These are phyloP conservation scores for Globisporangium apiculatum DNA, from an alignment of 352 stramenopile genomes.

Conservation along the genomic window DNA sequence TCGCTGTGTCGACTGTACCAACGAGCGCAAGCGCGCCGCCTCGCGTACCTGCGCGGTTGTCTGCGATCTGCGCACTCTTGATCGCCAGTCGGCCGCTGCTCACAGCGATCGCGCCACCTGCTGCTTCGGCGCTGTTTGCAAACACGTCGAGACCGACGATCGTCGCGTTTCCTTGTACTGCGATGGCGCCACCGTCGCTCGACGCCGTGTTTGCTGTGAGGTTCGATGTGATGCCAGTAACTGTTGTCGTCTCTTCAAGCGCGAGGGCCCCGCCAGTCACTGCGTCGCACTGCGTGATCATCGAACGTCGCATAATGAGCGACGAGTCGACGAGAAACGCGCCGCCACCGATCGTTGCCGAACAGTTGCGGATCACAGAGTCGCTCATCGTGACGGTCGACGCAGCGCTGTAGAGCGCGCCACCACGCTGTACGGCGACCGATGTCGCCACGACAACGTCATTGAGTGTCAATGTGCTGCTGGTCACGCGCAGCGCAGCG, in stretches of 20 bases:
- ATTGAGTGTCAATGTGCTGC: slow-evolving; percentile 11
- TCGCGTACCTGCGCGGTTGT: slow-evolving; percentile 1
- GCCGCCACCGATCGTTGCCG: slow-evolving; percentile 18
- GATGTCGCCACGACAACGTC: slow-evolving; percentile 21
- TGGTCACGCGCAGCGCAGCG: slow-evolving; percentile 16
- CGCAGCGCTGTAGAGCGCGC: slow-evolving; percentile 19
- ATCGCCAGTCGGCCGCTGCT: not conserved
- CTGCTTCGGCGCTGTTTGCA: slow-evolving; percentile 1
- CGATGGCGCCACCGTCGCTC: slow-evolving; percentile 5
- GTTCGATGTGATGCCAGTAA: slow-evolving; percentile 7
- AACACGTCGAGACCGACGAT: not conserved
- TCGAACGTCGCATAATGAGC: slow-evolving; percentile 4
- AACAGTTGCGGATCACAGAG: slow-evolving; percentile 20
- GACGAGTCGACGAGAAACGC: slow-evolving; percentile 14
- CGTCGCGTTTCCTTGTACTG: not conserved
- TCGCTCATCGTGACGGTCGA: slow-evolving; percentile 15
- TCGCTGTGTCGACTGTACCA: not conserved
- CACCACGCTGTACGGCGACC: slow-evolving; percentile 17
- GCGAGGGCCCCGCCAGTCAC: slow-evolving; percentile 7
- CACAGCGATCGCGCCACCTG: slow-evolving; percentile 1
- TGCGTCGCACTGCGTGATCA: slow-evolving; percentile 6
- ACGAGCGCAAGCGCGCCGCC: slow-evolving; percentile 7
- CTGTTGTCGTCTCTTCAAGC: not conserved
- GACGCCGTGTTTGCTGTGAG: slow-evolving; percentile 9
- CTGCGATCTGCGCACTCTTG: not conserved